These are phyloP conservation scores for Yarrowia galli DNA, from an alignment of 1,139 yeast species.

Conservation along the genomic window DNA sequence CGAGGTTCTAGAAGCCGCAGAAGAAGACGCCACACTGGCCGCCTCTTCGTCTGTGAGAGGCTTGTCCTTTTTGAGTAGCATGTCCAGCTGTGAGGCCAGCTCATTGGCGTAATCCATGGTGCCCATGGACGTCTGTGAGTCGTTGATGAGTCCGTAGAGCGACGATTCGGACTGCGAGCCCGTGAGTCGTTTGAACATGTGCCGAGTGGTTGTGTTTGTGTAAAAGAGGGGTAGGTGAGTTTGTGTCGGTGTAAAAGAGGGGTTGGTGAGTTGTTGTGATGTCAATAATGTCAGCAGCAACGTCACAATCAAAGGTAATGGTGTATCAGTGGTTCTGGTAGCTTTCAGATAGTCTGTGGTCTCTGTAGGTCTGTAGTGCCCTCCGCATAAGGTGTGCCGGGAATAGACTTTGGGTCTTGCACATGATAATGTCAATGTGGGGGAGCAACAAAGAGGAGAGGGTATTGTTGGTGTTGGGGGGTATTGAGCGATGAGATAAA, in stretches of 20 bases:
- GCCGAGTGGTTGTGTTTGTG: not conserved
- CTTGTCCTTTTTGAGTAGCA: conserved; percentile 24
- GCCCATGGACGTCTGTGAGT: conserved; percentile 30
- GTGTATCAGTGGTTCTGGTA: not conserved
- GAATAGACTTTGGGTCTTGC: not conserved
- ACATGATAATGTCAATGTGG: conserved; percentile 34
- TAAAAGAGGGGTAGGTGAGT: not conserved
- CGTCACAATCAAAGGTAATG: not conserved
- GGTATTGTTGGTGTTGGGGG: too few species aligned
- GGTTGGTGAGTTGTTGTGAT: not conserved
- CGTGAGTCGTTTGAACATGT: conserved; percentile 15
- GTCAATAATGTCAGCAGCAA: too few species aligned
- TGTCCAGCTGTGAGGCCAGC: conserved; percentile 29
- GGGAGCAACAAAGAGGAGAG: conserved; percentile 11
- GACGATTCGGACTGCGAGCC: conserved; percentile 30
- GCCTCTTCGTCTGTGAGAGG: not conserved
- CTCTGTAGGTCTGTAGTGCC: too few species aligned
- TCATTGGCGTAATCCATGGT: conserved; percentile 35
- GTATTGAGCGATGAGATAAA: not conserved
- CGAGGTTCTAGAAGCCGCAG: not conserved
- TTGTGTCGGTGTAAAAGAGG: not conserved
- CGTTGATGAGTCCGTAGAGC: conserved; percentile 16
- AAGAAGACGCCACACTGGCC: conserved; percentile 5
- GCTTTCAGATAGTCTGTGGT: too few species aligned
- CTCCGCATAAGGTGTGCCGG: conserved; percentile 2